Percentiles rank a stretch among this genome's conserved stretches.
Conservation (phyloP, 2,329 filamentous ascomycete genomes). For the Trichoderma sp. region DNA sequence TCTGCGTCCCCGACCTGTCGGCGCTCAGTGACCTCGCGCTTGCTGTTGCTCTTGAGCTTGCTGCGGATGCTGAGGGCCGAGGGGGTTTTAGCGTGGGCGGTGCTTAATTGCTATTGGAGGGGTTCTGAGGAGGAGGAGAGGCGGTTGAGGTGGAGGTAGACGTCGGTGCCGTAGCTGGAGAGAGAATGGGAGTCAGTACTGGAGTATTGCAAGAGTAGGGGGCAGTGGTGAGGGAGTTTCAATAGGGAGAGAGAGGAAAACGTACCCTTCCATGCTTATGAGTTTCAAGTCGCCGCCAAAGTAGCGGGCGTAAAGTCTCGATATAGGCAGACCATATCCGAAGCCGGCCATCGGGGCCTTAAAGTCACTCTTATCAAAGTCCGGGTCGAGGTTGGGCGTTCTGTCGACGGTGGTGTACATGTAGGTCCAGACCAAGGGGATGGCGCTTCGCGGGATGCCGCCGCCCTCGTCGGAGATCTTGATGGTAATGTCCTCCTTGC, state of each 20-base stretch:
- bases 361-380: slow-evolving; percentile 99
- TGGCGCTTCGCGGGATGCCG: slow-evolving; percentile 87
- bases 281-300: slow-evolving; percentile 96
- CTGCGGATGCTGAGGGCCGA: slow-evolving; percentile 50
- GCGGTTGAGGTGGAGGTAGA: slow-evolving; percentile 95
- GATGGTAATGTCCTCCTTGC: slow-evolving; percentile 98
- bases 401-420: slow-evolving; percentile 99
- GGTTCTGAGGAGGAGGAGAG: slow-evolving; percentile 94
- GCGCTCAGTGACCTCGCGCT: slow-evolving; percentile 74
- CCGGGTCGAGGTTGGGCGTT: slow-evolving; percentile 89
- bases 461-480: slow-evolving; percentile 97
- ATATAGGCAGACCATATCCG: slow-evolving; percentile 95
- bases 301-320: slow-evolving; percentile 88
- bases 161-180: slow-evolving; percentile 83
- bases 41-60: slow-evolving; percentile 59
- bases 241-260: slow-evolving; percentile 15
- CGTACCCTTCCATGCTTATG: slow-evolving; percentile 99
- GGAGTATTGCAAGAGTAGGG: slow-evolving; percentile 36
- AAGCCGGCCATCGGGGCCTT: slow-evolving; percentile 99
- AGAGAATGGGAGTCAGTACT: neutral
- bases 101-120: slow-evolving; percentile 82
- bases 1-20: slow-evolving; percentile 89
- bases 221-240: neutral
- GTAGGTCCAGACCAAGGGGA: slow-evolving; percentile 99
- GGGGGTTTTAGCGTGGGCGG: slow-evolving; percentile 34